phyloP scores from a whole-genome alignment of 1,284 basidiomycete species.

The Dichomitus squalens region DNA sequence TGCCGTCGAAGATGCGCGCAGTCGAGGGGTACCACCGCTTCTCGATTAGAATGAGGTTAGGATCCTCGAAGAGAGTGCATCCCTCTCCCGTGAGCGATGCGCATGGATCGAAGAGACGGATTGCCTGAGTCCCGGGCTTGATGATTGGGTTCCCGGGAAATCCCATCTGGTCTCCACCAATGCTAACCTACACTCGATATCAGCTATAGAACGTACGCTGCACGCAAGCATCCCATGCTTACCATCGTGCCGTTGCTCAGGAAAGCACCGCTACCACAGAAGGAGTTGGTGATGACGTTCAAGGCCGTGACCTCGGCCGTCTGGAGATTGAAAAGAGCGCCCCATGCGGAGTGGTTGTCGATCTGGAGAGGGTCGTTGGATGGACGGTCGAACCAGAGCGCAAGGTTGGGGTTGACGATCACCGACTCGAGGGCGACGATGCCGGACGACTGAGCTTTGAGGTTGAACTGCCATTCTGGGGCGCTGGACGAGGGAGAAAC shows the following conservation, averaged over 20 bases:
- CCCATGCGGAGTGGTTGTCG: conserved; percentile 13
- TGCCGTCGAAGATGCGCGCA: conserved; percentile 43
- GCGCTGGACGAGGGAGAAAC: conserved; percentile 1
- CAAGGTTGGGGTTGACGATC: conserved; percentile 46
- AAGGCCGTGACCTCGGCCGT: conserved; percentile 22
- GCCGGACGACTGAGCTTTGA: conserved; percentile 42
- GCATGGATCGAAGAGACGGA: conserved; percentile 40
- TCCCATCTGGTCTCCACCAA: conserved; percentile 46
- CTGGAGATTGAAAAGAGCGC: conserved; percentile 29
- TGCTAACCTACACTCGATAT: conserved; percentile 36
- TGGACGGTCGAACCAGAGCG: conserved; percentile 47
- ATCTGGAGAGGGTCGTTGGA: conserved; percentile 32
- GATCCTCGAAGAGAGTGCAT: conserved; percentile 43
- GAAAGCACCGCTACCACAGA: conserved; percentile 33
- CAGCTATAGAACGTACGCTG: neutral
- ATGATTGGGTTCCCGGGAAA: conserved; percentile 35
- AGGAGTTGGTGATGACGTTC: conserved; percentile 13
- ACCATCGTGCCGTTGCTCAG: conserved; percentile 52
- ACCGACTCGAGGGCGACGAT: conserved; percentile 49
- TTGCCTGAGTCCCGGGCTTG: conserved; percentile 31
- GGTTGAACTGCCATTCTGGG: conserved; percentile 8
- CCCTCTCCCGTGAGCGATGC: conserved; percentile 35
- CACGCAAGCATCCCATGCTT: neutral
- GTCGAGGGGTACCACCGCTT: conserved; percentile 47
- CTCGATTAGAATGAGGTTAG: conserved; percentile 34